Conservation (phyloP, 768 basidiomycete genomes). For the Tephrocybe rancida region DNA sequence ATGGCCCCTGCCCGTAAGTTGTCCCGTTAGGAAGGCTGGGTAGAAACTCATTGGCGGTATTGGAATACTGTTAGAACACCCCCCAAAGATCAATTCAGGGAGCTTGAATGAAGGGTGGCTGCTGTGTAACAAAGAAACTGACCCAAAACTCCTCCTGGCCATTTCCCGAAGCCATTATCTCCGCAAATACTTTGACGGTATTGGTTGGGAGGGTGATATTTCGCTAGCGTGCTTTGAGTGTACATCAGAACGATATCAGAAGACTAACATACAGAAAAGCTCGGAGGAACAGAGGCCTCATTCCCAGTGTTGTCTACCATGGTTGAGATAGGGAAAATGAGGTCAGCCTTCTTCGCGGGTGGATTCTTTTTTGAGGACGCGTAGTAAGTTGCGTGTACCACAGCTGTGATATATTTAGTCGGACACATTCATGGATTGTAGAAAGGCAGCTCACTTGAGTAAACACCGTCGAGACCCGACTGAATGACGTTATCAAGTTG, state of each 20-base stretch:
- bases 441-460: conserved; percentile 54
- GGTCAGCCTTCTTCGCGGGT: conserved; percentile 58
- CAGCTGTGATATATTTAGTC: conserved; percentile 41
- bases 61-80: conserved; percentile 55
- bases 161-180: conserved; percentile 68
- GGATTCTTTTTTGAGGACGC: conserved; percentile 58
- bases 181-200: conserved; percentile 66
- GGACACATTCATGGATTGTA: neutral
- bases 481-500: conserved; percentile 73
- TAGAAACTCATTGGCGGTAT: conserved; percentile 63
- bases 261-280: conserved; percentile 54
- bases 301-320: conserved; percentile 64
- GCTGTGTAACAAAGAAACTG: conserved; percentile 1
- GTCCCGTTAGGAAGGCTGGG: conserved; percentile 49
- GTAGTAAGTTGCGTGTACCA: conserved; percentile 72
- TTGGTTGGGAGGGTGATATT: conserved; percentile 74
- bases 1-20: conserved; percentile 46
- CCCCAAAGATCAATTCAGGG: neutral
- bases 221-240: conserved; percentile 37
- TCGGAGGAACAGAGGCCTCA: conserved; percentile 75
- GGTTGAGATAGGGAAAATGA: conserved; percentile 73
- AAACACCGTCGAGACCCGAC: conserved; percentile 61
- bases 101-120: neutral
- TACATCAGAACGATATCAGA: neutral
- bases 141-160: conserved; percentile 80